These are phyloP conservation scores for Endocalyx cinctus DNA, from an alignment of 2,329 filamentous ascomycete genomes.

Conservation along the genomic window DNA sequence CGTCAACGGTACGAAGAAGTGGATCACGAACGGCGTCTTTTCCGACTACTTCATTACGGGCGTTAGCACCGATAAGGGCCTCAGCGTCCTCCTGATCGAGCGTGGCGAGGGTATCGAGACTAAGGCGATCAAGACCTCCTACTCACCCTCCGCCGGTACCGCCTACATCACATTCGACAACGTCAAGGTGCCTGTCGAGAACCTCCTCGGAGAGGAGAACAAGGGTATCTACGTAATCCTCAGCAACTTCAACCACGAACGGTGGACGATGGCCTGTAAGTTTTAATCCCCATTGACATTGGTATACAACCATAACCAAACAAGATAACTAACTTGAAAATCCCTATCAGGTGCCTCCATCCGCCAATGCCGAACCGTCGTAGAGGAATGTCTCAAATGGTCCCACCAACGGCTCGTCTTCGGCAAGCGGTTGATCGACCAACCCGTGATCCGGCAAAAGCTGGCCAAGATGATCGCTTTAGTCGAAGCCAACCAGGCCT, in stretches of 20 bases:
- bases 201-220: conserved; percentile 77
- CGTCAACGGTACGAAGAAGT: conserved; percentile 74
- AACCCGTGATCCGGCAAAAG: conserved; percentile 81
- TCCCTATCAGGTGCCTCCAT: conserved; percentile 42
- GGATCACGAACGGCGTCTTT: conserved; percentile 80
- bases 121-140: conserved; percentile 73
- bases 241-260: conserved; percentile 85
- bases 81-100: conserved; percentile 72
- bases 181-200: conserved; percentile 75
- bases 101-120: conserved; percentile 72
- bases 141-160: conserved; percentile 74
- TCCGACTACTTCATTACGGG: conserved; percentile 80
- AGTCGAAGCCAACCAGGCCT: conserved; percentile 77
- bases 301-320: not conserved
- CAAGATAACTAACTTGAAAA: conserved; percentile 30
- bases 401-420: conserved; percentile 82
- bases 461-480: conserved; percentile 84
- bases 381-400: conserved; percentile 87
- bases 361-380: conserved; percentile 61
- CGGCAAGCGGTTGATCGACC: conserved; percentile 74
- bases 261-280: conserved; percentile 69
- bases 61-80: conserved; percentile 73
- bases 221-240: conserved; percentile 82
- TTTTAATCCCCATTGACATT: conserved; percentile 12
- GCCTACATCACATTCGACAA: conserved; percentile 80